These are phyloP conservation scores for Trematosphaeria pertusa DNA, from an alignment of 2,329 filamentous ascomycete species.

Conservation along the genomic window DNA sequence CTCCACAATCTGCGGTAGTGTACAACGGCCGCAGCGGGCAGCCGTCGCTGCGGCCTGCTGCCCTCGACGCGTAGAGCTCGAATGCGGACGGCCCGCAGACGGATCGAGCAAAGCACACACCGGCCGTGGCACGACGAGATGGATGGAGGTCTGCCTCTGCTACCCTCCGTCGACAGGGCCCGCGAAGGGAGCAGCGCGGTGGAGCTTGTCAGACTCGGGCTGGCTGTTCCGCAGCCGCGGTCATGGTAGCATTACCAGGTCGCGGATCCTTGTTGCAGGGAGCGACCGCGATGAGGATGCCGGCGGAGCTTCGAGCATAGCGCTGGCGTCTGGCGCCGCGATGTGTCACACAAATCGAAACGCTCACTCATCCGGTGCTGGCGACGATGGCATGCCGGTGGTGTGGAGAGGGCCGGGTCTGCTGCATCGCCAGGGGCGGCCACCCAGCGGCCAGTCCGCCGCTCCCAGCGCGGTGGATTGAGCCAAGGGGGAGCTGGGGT, in stretches of 20 bases:
- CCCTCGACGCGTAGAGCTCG: conserved; percentile 28
- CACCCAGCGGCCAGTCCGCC: conserved; percentile 28
- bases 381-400: conserved; percentile 22
- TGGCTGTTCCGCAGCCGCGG: conserved; percentile 52
- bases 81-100: conserved; percentile 41
- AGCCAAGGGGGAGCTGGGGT: conserved; percentile 32
- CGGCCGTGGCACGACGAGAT: conserved; percentile 38
- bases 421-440: conserved; percentile 6
- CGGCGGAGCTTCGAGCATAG: conserved; percentile 12
- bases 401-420: background rate
- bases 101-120: conserved; percentile 45
- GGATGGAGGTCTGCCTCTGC: conserved; percentile 34
- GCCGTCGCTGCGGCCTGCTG: conserved; percentile 30
- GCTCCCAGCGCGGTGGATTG: conserved; percentile 27
- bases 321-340: conserved; percentile 7
- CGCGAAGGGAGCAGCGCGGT: conserved; percentile 35
- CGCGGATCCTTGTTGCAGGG: conserved; percentile 48
- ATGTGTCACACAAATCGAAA: conserved; percentile 38
- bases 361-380: conserved; percentile 9
- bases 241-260: conserved; percentile 50
- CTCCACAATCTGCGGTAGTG: conserved; percentile 30
- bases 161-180: conserved; percentile 29
- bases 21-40: conserved; percentile 37
- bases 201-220: conserved; percentile 49
- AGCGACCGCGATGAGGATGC: background rate